Percentiles rank a stretch among this genome's conserved stretches.
These are phyloP conservation scores for Trametopsis cervina DNA, from an alignment of 768 basidiomycete species.

Conservation along the genomic window DNA sequence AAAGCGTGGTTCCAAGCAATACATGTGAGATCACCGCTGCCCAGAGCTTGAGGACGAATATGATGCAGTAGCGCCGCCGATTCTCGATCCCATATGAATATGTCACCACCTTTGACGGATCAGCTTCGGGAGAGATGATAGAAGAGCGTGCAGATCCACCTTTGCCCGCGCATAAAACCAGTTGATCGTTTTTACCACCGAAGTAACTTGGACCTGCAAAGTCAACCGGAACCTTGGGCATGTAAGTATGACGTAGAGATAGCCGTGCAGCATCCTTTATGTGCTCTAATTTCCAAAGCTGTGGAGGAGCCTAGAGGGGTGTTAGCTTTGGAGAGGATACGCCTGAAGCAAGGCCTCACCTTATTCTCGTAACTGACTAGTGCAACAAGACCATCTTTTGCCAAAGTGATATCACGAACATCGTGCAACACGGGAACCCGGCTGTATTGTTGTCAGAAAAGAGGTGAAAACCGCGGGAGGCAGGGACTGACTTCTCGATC, in stretches of 20 bases:
- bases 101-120: constrained; percentile 52
- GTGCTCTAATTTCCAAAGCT: constrained; percentile 65
- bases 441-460: constrained; percentile 26
- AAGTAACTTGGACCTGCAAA: constrained; percentile 79
- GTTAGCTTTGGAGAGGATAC: too few species aligned
- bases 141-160: constrained; percentile 34
- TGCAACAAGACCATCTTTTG: constrained; percentile 50
- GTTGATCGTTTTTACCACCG: constrained; percentile 69
- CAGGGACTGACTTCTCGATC: constrained; percentile 50
- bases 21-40: constrained; percentile 59
- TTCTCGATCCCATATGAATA: constrained; percentile 83
- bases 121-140: neutral
- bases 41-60: constrained; percentile 47
- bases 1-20: constrained; percentile 73
- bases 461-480: neutral
- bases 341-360: too few species aligned
- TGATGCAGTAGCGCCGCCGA: constrained; percentile 64
- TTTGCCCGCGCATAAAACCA: constrained; percentile 73
- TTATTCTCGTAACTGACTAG: constrained; percentile 69
- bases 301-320: constrained; percentile 64
- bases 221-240: constrained; percentile 60
- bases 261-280: constrained; percentile 40
- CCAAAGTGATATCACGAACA: constrained; percentile 60
- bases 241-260: constrained; percentile 57
- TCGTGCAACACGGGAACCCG: constrained; percentile 67